These are phyloP conservation scores for Eimeria maxima DNA, from an alignment of 169 alveolate species.

Conservation along the genomic window DNA sequence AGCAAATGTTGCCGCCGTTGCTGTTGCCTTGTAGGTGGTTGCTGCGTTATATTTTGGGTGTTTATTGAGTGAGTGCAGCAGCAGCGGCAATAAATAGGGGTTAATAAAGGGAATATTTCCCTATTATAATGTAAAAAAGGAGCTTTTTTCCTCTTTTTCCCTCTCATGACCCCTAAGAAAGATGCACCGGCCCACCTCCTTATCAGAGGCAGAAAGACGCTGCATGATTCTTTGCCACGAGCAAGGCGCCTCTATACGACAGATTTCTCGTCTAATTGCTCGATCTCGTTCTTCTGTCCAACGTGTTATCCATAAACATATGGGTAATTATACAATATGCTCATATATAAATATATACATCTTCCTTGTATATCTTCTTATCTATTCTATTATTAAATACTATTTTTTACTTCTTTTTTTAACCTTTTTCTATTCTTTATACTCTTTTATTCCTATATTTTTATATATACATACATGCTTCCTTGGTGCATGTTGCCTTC, in stretches of 20 bases:
- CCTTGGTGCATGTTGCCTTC: too few species aligned
- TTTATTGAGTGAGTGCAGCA: too few species aligned
- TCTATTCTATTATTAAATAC: too few species aligned
- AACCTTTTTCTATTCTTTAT: too few species aligned
- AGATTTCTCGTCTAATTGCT: conserved; percentile 28
- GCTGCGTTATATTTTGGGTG: background rate
- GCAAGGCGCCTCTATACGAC: conserved; percentile 21
- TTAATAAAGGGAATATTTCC: background rate
- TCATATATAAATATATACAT: too few species aligned
- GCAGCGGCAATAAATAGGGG: too few species aligned
- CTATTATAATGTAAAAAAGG: background rate
- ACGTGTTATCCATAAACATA: conserved; percentile 28
- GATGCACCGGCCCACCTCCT: conserved; percentile 22
- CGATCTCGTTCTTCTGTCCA: conserved; percentile 20
- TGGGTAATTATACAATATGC: background rate
- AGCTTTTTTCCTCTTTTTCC: background rate
- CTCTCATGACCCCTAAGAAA: background rate
- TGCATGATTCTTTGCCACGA: conserved; percentile 28
- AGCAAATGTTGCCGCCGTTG: background rate
- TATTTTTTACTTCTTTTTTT: too few species aligned
- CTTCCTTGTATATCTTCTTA: too few species aligned
- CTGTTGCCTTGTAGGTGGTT: background rate
- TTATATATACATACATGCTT: too few species aligned
- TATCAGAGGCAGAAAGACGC: conserved; percentile 28
- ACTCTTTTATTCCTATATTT: too few species aligned